A percentile compares a stretch with the other conserved stretches of the same genome.
phyloP scores from a whole-genome alignment of 345 rosid species.

The Boechera divaricarpa region DNA sequence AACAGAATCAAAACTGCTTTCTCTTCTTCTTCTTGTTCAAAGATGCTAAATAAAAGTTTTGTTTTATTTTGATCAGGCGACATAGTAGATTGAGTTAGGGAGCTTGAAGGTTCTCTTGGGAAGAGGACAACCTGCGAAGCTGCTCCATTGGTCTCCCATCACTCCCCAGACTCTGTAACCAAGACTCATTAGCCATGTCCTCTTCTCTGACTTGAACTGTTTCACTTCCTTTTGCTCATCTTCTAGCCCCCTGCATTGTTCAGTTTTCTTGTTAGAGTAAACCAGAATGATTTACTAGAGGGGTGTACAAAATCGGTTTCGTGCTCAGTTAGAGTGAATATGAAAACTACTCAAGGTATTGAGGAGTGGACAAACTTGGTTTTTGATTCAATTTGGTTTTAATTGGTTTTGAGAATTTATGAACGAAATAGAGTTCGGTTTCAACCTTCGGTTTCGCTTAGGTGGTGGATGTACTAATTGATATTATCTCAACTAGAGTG shows the following conservation, averaged over 20 bases:
- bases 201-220: constrained; percentile 65
- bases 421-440: background rate
- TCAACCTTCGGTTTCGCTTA: too few relatives aligned
- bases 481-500: too few relatives aligned
- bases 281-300: background rate
- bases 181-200: constrained; percentile 53
- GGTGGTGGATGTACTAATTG: too few relatives aligned
- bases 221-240: constrained; percentile 65
- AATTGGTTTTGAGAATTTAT: constrained; percentile 5
- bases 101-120: constrained; percentile 86
- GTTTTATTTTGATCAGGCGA: constrained; percentile 42
- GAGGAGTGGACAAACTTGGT: background rate
- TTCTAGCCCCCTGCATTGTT: constrained; percentile 60
- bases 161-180: constrained; percentile 86
- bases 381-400: background rate
- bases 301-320: constrained; percentile 24
- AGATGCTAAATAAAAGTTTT: constrained; percentile 24
- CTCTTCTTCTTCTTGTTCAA: constrained; percentile 21
- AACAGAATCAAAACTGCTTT: constrained; percentile 14
- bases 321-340: constrained; percentile 11
- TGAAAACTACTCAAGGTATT: background rate
- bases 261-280: constrained; percentile 10
- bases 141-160: constrained; percentile 86
- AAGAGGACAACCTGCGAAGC: constrained; percentile 65
- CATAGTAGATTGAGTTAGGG: constrained; percentile 80